Base-by-base conservation (phyloP, 768 basidiomycete species). In the Boletus reticulatus region DNA sequence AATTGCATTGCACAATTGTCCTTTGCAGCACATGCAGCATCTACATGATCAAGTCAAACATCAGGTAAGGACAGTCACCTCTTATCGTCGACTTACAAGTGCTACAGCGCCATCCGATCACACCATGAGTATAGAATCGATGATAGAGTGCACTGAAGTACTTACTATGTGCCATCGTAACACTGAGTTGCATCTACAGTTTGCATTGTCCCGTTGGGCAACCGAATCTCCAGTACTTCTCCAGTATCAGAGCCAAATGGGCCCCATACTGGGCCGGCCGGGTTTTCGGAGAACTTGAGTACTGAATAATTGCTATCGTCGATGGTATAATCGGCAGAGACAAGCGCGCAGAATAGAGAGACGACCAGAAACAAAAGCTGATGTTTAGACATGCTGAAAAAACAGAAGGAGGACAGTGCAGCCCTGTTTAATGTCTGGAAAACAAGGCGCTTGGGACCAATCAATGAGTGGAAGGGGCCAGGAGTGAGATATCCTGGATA, bases 201-300 rank as follows among this genome's bases (percentile, higher is more conserved):
- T 42, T 60, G 56, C 61, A 56, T 69, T 3, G 67, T 69, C 38
- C 68, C 67, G 27, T 69, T 63, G 27, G 68, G 60, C 50, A 70
- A 50, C 37, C 49, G 55, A 27, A 69, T 55, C 34, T 53, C 6
- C 16, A 69, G 55, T 22, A 57, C 52, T 41, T 65, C 60, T 29
- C 60, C 59, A 9, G 53, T 62, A 43, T 62, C 60, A 13, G 67
- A 59, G 16, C 63, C 61, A 34, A 65, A 68, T 4, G 61, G 60
- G 14, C 61, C 65, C 67, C 68, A 69, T 52, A 61, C 63, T 0
- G 67, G 61, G 6, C 67, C 68, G 37, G 50, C 20, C 13, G 67
- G 66, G n/a, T 69, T 69, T 43, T 65, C 62, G 8, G 68, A 69
- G 51, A 57, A 67, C 32, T 58, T 58, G 48, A 63, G 67, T 14